A percentile compares a stretch with the other conserved stretches of the same genome.
phyloP scores from a whole-genome alignment of 306 rosid species.

The Quercus bicolor region DNA sequence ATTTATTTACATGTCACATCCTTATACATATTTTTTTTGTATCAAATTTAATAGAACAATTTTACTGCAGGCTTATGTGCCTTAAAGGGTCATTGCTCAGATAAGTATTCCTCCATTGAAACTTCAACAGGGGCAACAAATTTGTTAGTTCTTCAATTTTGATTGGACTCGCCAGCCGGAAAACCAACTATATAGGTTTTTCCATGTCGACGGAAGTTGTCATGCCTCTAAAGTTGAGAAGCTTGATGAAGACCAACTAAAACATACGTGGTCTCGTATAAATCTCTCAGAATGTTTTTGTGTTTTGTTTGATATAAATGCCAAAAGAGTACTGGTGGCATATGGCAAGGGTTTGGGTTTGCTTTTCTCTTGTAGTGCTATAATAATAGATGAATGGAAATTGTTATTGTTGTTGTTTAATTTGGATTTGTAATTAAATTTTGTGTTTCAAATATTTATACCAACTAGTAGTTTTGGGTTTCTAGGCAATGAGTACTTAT shows the following conservation, averaged over 20 bases:
- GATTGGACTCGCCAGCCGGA: conserved; percentile 3
- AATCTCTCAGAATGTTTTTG: neutral
- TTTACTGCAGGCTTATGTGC: conserved; percentile 13
- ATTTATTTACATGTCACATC: neutral
- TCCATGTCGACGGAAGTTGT: neutral
- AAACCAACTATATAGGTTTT: conserved; percentile 1
- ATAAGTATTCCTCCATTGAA: neutral
- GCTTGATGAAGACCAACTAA: conserved; percentile 24
- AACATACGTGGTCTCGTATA: neutral
- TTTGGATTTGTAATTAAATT: conserved; percentile 11
- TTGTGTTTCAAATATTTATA: neutral
- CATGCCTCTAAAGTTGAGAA: neutral
- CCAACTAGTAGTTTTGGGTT: neutral
- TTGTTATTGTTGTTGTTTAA: conserved; percentile 4
- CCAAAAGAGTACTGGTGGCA: neutral
- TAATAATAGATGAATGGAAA: conserved; percentile 12
- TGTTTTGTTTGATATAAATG: neutral
- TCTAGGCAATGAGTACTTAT: neutral
- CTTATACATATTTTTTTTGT: neutral
- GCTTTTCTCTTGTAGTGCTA: neutral
- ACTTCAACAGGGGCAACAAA: neutral
- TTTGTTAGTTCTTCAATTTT: conserved; percentile 6
- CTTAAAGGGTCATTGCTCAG: neutral
- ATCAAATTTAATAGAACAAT: neutral
- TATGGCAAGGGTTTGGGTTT: neutral